These are phyloP conservation scores for Pharnaceum exiguum DNA, from an alignment of 148 eudicot genomes.

Conservation along the genomic window DNA sequence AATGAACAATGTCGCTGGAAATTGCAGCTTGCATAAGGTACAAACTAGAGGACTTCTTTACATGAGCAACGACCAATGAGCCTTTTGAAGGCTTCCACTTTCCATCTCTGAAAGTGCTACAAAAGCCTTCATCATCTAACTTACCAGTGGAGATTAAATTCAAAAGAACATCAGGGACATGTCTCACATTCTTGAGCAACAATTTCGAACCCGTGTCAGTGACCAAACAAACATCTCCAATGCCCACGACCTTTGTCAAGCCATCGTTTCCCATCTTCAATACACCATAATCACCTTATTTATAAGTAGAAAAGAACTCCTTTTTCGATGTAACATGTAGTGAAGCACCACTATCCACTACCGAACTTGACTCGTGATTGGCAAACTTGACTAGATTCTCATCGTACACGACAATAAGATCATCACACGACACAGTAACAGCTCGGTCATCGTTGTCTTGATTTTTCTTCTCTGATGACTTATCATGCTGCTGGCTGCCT, in stretches of 20 bases:
- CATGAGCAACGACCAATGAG: neutral
- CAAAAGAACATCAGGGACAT: neutral
- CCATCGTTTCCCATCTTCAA: slow-evolving; percentile 19
- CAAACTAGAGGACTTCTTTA: neutral
- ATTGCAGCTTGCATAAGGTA: neutral
- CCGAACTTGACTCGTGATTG: neutral
- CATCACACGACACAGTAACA: neutral
- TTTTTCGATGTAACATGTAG: slow-evolving; percentile 1
- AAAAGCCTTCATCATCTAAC: too few relatives aligned
- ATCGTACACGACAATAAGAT: neutral
- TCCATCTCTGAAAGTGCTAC: too few relatives aligned
- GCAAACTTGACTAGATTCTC: neutral
- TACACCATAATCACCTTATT: slow-evolving; percentile 8
- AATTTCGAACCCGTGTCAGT: neutral
- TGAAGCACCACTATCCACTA: slow-evolving; percentile 14
- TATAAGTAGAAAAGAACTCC: slow-evolving; percentile 16
- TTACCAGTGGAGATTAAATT: neutral
- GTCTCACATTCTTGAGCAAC: slow-evolving; percentile 13
- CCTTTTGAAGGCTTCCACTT: neutral
- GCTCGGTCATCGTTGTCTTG: neutral
- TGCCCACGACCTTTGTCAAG: neutral
- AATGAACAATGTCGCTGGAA: neutral
- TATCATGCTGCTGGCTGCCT: neutral
- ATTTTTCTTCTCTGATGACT: too few relatives aligned
- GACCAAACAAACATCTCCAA: slow-evolving; percentile 4